phyloP scores from a whole-genome alignment of 495 filamentous ascomycete genomes.

The Penicillium taxi region DNA sequence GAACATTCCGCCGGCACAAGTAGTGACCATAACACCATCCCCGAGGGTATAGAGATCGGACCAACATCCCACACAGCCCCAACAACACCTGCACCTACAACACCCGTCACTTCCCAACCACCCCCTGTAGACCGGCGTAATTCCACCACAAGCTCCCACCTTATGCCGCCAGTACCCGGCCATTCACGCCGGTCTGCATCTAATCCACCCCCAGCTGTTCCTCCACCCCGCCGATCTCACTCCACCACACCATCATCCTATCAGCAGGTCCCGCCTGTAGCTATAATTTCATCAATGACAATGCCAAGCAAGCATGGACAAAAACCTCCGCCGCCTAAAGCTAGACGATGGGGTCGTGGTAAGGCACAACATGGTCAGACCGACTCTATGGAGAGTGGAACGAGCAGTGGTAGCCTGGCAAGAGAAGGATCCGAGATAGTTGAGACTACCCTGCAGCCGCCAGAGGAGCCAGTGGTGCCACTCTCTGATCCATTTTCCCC shows the following conservation, averaged over 20 bases:
- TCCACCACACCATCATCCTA: slow-evolving; percentile 17
- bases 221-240: slow-evolving; percentile 32
- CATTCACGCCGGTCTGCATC: slow-evolving; percentile 31
- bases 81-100: slow-evolving; percentile 13
- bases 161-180: slow-evolving; percentile 17
- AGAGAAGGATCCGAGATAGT: slow-evolving; percentile 15
- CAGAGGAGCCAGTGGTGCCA: not conserved
- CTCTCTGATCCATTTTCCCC: slow-evolving; percentile 20
- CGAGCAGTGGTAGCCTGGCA: slow-evolving; percentile 11
- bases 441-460: not conserved
- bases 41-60: slow-evolving; percentile 21
- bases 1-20: slow-evolving; percentile 19
- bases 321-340: slow-evolving; percentile 32
- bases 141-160: slow-evolving; percentile 22
- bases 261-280: slow-evolving; percentile 12
- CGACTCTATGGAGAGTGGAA: slow-evolving; percentile 18
- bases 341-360: slow-evolving; percentile 32
- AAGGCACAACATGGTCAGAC: slow-evolving; percentile 19
- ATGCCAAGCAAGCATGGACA: slow-evolving; percentile 19
- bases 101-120: slow-evolving; percentile 9
- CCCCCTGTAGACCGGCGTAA: slow-evolving; percentile 16
- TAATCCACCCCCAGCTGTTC: slow-evolving; percentile 34
- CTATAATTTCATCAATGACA: not conserved
- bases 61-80: slow-evolving; percentile 10
- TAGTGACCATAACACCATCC: slow-evolving; percentile 24